Conservation (phyloP, 2,329 filamentous ascomycete species). For the Penicillium sp. region DNA sequence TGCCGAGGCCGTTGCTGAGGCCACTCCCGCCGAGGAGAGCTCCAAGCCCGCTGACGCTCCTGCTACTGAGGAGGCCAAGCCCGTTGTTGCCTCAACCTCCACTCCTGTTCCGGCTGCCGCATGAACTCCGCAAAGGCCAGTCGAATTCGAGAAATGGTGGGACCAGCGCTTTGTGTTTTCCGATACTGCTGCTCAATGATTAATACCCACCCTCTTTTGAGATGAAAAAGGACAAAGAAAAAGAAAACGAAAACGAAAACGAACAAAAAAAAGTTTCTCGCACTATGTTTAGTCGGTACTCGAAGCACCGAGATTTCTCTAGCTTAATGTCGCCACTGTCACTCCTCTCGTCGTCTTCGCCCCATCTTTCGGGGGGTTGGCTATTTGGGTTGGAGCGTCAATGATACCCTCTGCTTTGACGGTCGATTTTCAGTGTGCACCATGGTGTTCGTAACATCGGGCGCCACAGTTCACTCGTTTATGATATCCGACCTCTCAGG, state of each 20-base stretch:
- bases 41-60: slow-evolving; percentile 33
- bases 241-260: slow-evolving; percentile 23
- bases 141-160: slow-evolving; percentile 51
- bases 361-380: slow-evolving; percentile 18
- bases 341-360: slow-evolving; percentile 23
- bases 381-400: slow-evolving; percentile 29
- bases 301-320: slow-evolving; percentile 9
- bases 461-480: slow-evolving; percentile 38
- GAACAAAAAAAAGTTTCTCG: slow-evolving; percentile 9
- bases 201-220: slow-evolving; percentile 19
- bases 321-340: slow-evolving; percentile 33
- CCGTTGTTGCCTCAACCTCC: slow-evolving; percentile 38
- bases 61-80: slow-evolving; percentile 38
- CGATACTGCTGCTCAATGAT: slow-evolving; percentile 30
- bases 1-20: slow-evolving; percentile 31
- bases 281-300: slow-evolving; percentile 9
- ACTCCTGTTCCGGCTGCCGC: slow-evolving; percentile 50
- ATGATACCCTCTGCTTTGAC: slow-evolving; percentile 39
- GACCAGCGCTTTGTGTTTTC: slow-evolving; percentile 39
- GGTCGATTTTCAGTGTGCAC: slow-evolving; percentile 28
- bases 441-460: slow-evolving; percentile 26
- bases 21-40: slow-evolving; percentile 33
- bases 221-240: slow-evolving; percentile 19
- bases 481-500: slow-evolving; percentile 41
- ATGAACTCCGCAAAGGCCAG: slow-evolving; percentile 42